Evolutionary conservation across 139 green algal species (phyloP).

Genomic region (Trebouxia sp.): DNA sequence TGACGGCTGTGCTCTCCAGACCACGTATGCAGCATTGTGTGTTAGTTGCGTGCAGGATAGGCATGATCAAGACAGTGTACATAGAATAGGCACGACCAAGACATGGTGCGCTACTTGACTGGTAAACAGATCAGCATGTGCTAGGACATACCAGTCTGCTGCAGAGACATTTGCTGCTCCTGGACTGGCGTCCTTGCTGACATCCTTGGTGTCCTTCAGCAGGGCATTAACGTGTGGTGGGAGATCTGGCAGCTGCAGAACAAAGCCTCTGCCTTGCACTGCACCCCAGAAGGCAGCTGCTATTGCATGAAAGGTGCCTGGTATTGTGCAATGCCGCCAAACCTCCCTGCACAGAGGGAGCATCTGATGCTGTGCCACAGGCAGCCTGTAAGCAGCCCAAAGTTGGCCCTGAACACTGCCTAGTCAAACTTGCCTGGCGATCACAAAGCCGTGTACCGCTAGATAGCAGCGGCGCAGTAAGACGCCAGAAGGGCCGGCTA

Average conservation of each 20-base stretch:
- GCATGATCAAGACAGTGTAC: no score
- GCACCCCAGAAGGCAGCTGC: slow-evolving; percentile 40
- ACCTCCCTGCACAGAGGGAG: slow-evolving; percentile 60
- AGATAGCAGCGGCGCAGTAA: slow-evolving; percentile 26
- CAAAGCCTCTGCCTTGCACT: slow-evolving; percentile 51
- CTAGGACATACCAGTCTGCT: neutral
- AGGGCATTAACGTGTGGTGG: neutral
- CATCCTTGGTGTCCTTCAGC: neutral
- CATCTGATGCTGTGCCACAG: neutral
- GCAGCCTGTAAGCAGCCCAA: no score
- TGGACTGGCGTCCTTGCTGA: neutral
- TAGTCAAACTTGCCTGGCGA: slow-evolving; percentile 3
- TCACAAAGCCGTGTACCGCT: slow-evolving; percentile 22
- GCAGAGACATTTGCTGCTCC: neutral
- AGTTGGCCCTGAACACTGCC: no score
- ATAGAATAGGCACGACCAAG: no score
- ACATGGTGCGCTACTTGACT: no score
- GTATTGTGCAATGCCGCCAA: slow-evolving; percentile 63
- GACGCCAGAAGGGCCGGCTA: slow-evolving; percentile 23
- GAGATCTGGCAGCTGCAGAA: slow-evolving; percentile 14
- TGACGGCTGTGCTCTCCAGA: no score
- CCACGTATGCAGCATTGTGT: neutral
- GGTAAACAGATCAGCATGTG: neutral
- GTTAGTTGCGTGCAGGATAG: no score
- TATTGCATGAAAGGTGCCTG: slow-evolving; percentile 69